Conservation (phyloP, 2,329 filamentous ascomycete species). For the Drechslerella dactyloides region DNA sequence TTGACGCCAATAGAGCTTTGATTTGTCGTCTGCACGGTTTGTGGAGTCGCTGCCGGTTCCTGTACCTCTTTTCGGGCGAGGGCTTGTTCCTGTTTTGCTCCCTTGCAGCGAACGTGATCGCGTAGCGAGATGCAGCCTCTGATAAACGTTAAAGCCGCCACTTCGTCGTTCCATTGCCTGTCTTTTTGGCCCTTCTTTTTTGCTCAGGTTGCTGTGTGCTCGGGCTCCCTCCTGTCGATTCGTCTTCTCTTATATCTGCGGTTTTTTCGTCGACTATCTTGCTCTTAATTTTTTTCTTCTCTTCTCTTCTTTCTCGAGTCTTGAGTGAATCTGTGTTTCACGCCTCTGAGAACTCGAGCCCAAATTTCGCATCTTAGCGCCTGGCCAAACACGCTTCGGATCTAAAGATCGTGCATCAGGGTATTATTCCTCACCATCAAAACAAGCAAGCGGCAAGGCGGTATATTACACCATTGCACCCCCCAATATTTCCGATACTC, state of each 20-base stretch:
- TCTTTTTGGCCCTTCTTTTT: constrained; percentile 23
- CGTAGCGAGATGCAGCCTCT: constrained; percentile 33
- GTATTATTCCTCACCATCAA: neutral
- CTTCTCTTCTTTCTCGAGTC: constrained; percentile 21
- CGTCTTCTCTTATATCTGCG: constrained; percentile 33
- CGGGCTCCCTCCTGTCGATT: constrained; percentile 50
- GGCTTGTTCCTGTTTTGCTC: constrained; percentile 42
- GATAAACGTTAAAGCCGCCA: constrained; percentile 43
- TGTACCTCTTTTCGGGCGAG: constrained; percentile 29
- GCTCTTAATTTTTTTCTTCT: constrained; percentile 20
- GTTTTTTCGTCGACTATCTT: constrained; percentile 11
- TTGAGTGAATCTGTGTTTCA: constrained; percentile 51
- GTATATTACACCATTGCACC: constrained; percentile 18
- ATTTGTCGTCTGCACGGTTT: constrained; percentile 45
- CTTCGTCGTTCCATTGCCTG: constrained; percentile 16
- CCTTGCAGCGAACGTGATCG: constrained; percentile 37
- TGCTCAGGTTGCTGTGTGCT: constrained; percentile 47
- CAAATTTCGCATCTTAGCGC: constrained; percentile 32
- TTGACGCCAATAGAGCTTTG: constrained; percentile 41
- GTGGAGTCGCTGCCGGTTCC: constrained; percentile 49
- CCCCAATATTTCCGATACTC: constrained; percentile 6
- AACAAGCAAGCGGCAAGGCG: neutral
- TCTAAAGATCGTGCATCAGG: neutral
- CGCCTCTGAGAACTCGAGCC: constrained; percentile 39
- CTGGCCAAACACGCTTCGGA: constrained; percentile 35